A percentile compares a stretch with the other conserved stretches of the same genome.
Evolutionary conservation across 164 flowering plant genomes (phyloP).

Genomic region (Cinnamomum chago): DNA sequence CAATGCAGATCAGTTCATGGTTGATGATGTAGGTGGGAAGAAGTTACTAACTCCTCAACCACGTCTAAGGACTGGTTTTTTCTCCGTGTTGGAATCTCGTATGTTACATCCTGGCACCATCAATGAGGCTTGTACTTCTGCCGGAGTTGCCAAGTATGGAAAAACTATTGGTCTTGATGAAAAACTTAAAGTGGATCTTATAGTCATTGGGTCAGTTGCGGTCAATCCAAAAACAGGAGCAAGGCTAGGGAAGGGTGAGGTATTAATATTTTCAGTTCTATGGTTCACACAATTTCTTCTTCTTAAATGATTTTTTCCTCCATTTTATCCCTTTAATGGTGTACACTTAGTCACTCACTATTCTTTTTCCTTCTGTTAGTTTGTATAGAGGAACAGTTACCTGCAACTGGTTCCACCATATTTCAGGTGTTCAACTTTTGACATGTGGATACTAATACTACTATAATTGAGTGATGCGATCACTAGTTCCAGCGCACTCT

Average conservation of each 20-base stretch:
- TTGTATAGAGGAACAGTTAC: too few relatives aligned
- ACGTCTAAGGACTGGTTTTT: constrained; percentile 82
- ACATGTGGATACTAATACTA: too few relatives aligned
- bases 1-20: background rate
- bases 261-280: constrained; percentile 19
- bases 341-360: too few relatives aligned
- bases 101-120: constrained; percentile 44
- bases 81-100: constrained; percentile 58
- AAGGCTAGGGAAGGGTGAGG: constrained; percentile 97
- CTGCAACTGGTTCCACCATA: too few relatives aligned
- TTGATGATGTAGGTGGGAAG: constrained; percentile 50
- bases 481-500: too few relatives aligned
- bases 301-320: too few relatives aligned
- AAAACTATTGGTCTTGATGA: constrained; percentile 72
- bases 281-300: background rate
- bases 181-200: constrained; percentile 72
- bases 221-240: constrained; percentile 88
- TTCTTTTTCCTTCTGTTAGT: too few relatives aligned
- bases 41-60: constrained; percentile 90
- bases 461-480: too few relatives aligned
- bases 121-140: constrained; percentile 84
- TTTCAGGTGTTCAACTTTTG: too few relatives aligned
- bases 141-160: constrained; percentile 86
- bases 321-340: too few relatives aligned
- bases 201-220: constrained; percentile 86